These are phyloP conservation scores for Pyricularia sp. DNA, from an alignment of 2,329 filamentous ascomycete genomes.

Conservation along the genomic window DNA sequence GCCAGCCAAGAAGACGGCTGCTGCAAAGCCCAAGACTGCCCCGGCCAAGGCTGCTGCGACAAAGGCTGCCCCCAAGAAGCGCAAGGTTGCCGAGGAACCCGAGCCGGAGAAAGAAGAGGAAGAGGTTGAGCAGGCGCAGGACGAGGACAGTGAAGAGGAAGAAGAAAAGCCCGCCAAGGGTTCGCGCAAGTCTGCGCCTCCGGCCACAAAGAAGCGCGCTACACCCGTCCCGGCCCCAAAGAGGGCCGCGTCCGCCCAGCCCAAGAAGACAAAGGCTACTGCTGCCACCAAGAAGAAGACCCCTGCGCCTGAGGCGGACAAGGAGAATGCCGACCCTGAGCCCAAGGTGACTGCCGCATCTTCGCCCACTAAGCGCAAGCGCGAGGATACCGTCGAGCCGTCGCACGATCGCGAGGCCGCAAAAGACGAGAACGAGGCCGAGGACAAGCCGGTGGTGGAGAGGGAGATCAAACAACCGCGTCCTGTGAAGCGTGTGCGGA, in stretches of 20 bases:
- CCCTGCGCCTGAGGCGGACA: constrained; percentile 11
- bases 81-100: constrained; percentile 3
- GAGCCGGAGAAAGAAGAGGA: constrained; percentile 1
- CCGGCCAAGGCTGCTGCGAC: constrained; percentile 8
- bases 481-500: constrained; percentile 10
- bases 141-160: not conserved
- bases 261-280: constrained; percentile 8
- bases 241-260: constrained; percentile 5
- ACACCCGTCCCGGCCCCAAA: constrained; percentile 5
- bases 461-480: constrained; percentile 8
- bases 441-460: constrained; percentile 5
- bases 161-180: not conserved
- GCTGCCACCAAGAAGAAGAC: constrained; percentile 8
- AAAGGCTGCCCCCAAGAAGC: constrained; percentile 4
- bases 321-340: constrained; percentile 12
- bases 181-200: constrained; percentile 2
- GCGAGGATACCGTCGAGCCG: not conserved
- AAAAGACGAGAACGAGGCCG: constrained; percentile 1
- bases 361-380: constrained; percentile 5
- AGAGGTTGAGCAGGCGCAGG: not conserved
- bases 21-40: constrained; percentile 18
- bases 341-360: constrained; percentile 2
- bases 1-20: constrained; percentile 22
- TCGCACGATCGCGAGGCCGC: constrained; percentile 4
- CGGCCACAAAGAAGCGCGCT: constrained; percentile 9